Percentiles rank a stretch among this genome's conserved stretches.
phyloP scores from a whole-genome alignment of 1,284 basidiomycete genomes.

The Amylostereum areolatum region DNA sequence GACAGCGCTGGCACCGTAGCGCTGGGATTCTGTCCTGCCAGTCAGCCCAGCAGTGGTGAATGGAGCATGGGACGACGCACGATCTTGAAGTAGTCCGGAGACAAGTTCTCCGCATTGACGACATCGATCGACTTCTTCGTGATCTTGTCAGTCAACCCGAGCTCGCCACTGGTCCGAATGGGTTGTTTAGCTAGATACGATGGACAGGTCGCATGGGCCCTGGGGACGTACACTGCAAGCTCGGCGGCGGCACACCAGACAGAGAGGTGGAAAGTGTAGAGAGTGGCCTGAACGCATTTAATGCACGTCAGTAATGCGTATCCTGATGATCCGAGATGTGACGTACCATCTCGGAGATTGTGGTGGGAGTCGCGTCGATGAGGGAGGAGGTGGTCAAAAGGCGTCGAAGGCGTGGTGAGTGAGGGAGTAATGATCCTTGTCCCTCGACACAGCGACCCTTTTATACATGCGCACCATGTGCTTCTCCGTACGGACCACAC shows the following conservation, averaged over 20 bases:
- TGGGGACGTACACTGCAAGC: conserved; percentile 38
- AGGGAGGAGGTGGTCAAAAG: no score
- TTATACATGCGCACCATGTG: no score
- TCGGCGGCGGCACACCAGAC: conserved; percentile 46
- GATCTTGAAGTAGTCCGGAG: conserved; percentile 48
- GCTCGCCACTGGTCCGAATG: conserved; percentile 28
- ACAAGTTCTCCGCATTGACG: conserved; percentile 54
- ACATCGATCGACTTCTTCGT: conserved; percentile 36
- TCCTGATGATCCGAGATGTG: no score
- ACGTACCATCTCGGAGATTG: no score
- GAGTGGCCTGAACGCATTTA: neutral
- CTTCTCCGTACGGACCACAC: no score
- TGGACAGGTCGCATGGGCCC: neutral
- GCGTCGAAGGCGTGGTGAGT: no score
- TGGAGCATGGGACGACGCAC: conserved; percentile 20
- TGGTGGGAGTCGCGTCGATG: no score
- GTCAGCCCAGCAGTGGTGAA: neutral
- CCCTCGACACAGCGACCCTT: no score
- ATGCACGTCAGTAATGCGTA: no score
- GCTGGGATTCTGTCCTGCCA: conserved; percentile 37
- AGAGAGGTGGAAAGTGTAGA: conserved; percentile 39
- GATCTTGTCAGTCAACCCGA: conserved; percentile 25
- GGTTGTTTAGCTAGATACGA: neutral
- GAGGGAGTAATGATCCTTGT: no score
- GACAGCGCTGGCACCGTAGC: conserved; percentile 51